phyloP scores from a whole-genome alignment of 83 land plant species.

The Picea engelmannii region DNA sequence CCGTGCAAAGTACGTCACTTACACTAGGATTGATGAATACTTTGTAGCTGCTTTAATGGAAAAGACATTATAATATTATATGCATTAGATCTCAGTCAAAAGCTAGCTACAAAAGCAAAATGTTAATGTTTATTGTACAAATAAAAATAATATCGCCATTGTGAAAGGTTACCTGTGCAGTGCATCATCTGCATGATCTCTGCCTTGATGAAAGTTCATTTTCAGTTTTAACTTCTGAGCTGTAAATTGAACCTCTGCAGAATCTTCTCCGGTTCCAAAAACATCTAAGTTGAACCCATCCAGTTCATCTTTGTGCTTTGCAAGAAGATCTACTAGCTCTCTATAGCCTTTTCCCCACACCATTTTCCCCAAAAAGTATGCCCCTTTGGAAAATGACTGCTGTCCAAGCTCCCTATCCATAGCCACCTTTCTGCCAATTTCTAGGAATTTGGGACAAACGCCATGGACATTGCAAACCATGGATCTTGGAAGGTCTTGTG shows the following conservation, averaged over 20 bases:
- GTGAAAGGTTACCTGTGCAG: conserved; percentile 75
- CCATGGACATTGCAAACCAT: conserved; percentile 96
- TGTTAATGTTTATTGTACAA: not conserved
- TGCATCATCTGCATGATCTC: conserved; percentile 96
- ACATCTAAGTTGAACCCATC: conserved; percentile 85
- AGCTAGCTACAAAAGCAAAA: conserved; percentile 1
- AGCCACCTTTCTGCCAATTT: conserved; percentile 80
- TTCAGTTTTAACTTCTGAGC: conserved; percentile 71
- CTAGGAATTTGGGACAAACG: conserved; percentile 89
- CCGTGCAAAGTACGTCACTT: conserved; percentile 97
- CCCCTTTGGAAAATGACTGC: conserved; percentile 83
- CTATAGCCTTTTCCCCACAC: conserved; percentile 98
- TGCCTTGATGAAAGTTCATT: conserved; percentile 83
- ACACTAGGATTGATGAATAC: conserved; percentile 97
- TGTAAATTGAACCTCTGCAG: conserved; percentile 75
- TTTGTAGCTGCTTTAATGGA: conserved; percentile 73
- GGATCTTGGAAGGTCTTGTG: conserved; percentile 90
- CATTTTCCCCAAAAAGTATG: conserved; percentile 97
- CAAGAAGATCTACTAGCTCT: conserved; percentile 87
- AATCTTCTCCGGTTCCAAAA: conserved; percentile 95
- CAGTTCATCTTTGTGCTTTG: conserved; percentile 72
- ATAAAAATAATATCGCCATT: not conserved
- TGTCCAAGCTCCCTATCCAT: conserved; percentile 59
- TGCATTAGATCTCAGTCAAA: not conserved
- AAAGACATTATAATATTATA: not conserved